These are phyloP conservation scores for Verticillium alfalfae DNA, from an alignment of 2,329 filamentous ascomycete genomes.

Conservation along the genomic window DNA sequence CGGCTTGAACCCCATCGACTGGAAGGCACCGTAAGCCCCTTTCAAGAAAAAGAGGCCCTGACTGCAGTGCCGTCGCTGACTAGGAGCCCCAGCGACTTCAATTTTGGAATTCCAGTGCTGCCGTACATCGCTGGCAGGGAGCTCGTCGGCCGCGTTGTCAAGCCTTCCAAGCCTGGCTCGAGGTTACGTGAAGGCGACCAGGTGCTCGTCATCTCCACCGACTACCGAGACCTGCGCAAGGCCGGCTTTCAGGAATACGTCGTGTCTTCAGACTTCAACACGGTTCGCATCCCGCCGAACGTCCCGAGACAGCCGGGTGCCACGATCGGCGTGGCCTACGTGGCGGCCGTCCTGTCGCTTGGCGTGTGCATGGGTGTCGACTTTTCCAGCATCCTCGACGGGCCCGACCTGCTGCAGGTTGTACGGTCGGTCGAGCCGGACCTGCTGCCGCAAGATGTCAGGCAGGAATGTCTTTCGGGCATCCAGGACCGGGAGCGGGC, in stretches of 20 bases:
- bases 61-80: not conserved
- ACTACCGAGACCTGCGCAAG: slow-evolving; percentile 68
- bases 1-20: slow-evolving; percentile 72
- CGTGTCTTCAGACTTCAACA: slow-evolving; percentile 59
- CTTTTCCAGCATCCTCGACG: slow-evolving; percentile 44
- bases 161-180: slow-evolving; percentile 18
- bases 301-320: slow-evolving; percentile 51
- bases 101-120: slow-evolving; percentile 62
- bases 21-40: slow-evolving; percentile 59
- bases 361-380: slow-evolving; percentile 66
- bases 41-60: slow-evolving; percentile 8
- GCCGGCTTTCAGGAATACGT: slow-evolving; percentile 68
- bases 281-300: slow-evolving; percentile 52
- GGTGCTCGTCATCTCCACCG: slow-evolving; percentile 62
- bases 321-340: slow-evolving; percentile 65
- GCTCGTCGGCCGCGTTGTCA: slow-evolving; percentile 59
- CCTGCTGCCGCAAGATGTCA: slow-evolving; percentile 54
- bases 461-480: slow-evolving; percentile 54
- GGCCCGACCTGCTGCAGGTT: slow-evolving; percentile 53
- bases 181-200: slow-evolving; percentile 50
- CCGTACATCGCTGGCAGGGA: slow-evolving; percentile 68
- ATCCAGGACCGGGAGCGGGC: slow-evolving; percentile 48
- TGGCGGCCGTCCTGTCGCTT: slow-evolving; percentile 60
- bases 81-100: slow-evolving; percentile 50
- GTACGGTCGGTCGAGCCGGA: slow-evolving; percentile 40